A percentile compares a stretch with the other conserved stretches of the same genome.
These are phyloP conservation scores for Zygoascus flipseniorum DNA, from an alignment of 805 yeast species.

Conservation along the genomic window DNA sequence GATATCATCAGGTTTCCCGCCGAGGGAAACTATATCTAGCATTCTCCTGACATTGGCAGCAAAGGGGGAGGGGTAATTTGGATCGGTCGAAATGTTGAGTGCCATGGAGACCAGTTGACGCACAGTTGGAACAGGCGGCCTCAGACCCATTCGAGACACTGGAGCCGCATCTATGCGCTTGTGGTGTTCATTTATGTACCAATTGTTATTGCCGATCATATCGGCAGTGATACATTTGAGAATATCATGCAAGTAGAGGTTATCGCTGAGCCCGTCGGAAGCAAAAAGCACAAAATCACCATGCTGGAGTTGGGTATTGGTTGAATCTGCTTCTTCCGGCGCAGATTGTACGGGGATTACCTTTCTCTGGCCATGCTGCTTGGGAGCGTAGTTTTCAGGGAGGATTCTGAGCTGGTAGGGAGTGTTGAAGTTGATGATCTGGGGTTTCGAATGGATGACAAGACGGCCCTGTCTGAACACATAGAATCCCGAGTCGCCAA, in stretches of 20 bases:
- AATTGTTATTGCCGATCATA: conserved; percentile 28
- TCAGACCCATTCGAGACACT: conserved; percentile 4
- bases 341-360: conserved; percentile 54
- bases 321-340: conserved; percentile 62
- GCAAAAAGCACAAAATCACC: conserved; percentile 78
- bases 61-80: conserved; percentile 73
- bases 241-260: conserved; percentile 64
- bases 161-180: not conserved
- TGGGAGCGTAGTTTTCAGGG: conserved; percentile 39
- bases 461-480: conserved; percentile 61
- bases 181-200: conserved; percentile 14
- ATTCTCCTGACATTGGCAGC: conserved; percentile 64
- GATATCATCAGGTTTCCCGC: conserved; percentile 95
- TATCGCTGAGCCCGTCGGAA: conserved; percentile 92
- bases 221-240: conserved; percentile 57
- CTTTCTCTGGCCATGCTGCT: conserved; percentile 23
- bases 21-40: conserved; percentile 62
- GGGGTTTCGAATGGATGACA: conserved; percentile 60
- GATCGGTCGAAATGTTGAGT: conserved; percentile 59
- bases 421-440: conserved; percentile 82
- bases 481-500: conserved; percentile 95
- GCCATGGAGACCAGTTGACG: conserved; percentile 57
- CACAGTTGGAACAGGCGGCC: conserved; percentile 31
- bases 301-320: conserved; percentile 53
- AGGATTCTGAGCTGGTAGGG: conserved; percentile 86